Conservation (phyloP, 2,329 filamentous ascomycete species). For the Trichophyton equinum region DNA sequence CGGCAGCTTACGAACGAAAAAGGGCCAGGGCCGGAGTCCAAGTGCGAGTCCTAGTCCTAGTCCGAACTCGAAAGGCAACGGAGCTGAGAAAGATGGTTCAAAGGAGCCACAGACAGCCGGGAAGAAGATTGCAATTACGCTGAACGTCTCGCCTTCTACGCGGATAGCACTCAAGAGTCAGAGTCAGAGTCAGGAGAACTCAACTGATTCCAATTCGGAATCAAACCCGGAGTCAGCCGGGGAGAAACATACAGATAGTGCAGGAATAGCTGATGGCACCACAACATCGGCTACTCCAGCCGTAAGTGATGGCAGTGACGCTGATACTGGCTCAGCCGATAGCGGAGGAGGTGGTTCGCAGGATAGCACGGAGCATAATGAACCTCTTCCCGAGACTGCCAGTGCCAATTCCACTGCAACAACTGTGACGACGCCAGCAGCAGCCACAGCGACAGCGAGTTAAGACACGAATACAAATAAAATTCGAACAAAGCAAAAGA, state of each 20-base stretch:
- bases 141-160: constrained; percentile 17
- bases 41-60: no score
- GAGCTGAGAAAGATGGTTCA: constrained; percentile 11
- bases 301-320: background rate
- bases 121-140: constrained; percentile 32
- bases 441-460: background rate
- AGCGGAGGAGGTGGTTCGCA: background rate
- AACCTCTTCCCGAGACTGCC: background rate
- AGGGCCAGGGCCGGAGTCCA: background rate
- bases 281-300: background rate
- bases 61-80: constrained; percentile 5
- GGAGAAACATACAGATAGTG: background rate
- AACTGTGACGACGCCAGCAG: background rate
- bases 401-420: background rate
- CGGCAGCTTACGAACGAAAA: background rate
- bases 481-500: background rate
- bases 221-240: background rate
- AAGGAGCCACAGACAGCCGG: constrained; percentile 9
- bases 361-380: no score
- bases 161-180: constrained; percentile 8
- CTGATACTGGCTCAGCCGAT: background rate
- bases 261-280: background rate
- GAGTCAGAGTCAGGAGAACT: background rate
- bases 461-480: background rate
- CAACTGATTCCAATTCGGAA: background rate